Conservation (phyloP, 148 eudicot genomes). For the Fagopyrum homotropicum region DNA sequence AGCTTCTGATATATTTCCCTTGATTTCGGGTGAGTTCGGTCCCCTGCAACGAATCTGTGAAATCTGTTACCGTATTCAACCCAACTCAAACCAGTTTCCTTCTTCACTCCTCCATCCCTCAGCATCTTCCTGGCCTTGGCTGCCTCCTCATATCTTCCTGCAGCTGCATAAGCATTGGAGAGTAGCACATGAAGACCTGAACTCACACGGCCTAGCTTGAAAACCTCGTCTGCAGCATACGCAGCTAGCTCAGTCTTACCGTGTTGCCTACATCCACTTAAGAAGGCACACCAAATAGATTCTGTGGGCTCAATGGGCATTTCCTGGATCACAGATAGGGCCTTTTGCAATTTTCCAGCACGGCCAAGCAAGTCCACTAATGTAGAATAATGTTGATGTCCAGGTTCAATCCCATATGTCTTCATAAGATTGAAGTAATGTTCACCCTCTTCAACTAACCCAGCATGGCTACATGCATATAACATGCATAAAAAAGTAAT, state of each 20-base stretch:
- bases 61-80: constrained; percentile 71
- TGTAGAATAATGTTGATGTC: constrained; percentile 68
- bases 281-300: constrained; percentile 80
- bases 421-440: constrained; percentile 62
- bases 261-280: constrained; percentile 70
- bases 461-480: constrained; percentile 86
- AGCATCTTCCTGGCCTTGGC: constrained; percentile 75
- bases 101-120: constrained; percentile 66
- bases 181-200: constrained; percentile 62
- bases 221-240: constrained; percentile 74
- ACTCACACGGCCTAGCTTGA: constrained; percentile 58
- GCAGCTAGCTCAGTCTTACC: constrained; percentile 63
- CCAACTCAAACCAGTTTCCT: constrained; percentile 92
- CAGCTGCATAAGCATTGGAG: constrained; percentile 74
- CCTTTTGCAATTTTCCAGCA: constrained; percentile 72
- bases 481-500: constrained; percentile 68
- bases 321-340: constrained; percentile 39
- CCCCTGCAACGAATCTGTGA: constrained; percentile 73
- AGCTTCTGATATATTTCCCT: constrained; percentile 53
- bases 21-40: constrained; percentile 38
- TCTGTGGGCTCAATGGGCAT: constrained; percentile 85
- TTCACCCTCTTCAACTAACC: constrained; percentile 64
- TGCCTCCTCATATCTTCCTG: constrained; percentile 78
- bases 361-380: constrained; percentile 80
- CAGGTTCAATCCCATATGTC: constrained; percentile 54